Conservation (phyloP, 176 grass and related monocot species). For the Luzula sylvatica region DNA sequence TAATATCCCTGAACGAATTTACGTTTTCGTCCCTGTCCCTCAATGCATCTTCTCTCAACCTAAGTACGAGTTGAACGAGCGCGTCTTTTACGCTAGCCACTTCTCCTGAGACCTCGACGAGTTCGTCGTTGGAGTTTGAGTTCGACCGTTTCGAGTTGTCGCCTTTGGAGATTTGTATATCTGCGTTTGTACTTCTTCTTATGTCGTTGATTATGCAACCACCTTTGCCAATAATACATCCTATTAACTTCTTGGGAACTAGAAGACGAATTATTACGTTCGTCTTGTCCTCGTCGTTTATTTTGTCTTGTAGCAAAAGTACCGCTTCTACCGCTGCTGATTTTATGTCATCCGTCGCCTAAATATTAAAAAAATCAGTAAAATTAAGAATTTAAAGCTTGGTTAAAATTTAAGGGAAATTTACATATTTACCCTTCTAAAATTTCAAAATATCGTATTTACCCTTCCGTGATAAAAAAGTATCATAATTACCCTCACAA, state of each 20-base stretch:
- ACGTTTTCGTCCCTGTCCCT: constrained; percentile 62
- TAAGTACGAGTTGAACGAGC: constrained; percentile 79
- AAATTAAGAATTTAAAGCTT: constrained; percentile 10
- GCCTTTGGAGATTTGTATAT: constrained; percentile 82
- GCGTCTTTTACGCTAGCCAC: constrained; percentile 75
- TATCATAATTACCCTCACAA: too few relatives aligned
- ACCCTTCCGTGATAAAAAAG: too few relatives aligned
- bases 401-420: constrained; percentile 8
- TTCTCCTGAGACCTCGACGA: constrained; percentile 89
- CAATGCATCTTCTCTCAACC: constrained; percentile 82
- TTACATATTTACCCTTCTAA: too few relatives aligned
- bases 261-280: constrained; percentile 67
- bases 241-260: constrained; percentile 65
- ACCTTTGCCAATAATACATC: constrained; percentile 94
- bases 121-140: constrained; percentile 66
- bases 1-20: constrained; percentile 55
- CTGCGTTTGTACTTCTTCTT: constrained; percentile 69
- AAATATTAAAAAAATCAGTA: constrained; percentile 16
- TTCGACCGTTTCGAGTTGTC: constrained; percentile 49
- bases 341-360: constrained; percentile 81
- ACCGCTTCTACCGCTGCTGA: constrained; percentile 95
- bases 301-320: constrained; percentile 83
- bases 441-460: too few relatives aligned
- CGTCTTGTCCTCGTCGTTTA: constrained; percentile 52
- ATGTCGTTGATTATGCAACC: constrained; percentile 92